phyloP scores from a whole-genome alignment of 257 asterid genomes.

The Jasminum sambac region DNA sequence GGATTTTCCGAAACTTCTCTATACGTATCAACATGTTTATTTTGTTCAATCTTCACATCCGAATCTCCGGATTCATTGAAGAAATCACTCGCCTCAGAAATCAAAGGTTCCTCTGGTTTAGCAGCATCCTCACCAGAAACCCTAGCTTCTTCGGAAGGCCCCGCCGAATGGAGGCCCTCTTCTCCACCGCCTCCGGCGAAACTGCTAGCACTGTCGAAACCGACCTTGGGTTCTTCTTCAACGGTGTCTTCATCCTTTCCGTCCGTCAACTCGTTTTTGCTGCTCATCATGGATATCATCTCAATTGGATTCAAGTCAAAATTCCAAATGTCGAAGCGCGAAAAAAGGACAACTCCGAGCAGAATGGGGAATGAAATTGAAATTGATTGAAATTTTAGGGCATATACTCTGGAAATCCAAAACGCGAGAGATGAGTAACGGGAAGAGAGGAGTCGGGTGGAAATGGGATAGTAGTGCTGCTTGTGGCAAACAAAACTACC shows the following conservation, averaged over 20 bases:
- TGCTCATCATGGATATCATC: neutral
- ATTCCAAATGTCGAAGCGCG: neutral
- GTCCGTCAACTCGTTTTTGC: neutral
- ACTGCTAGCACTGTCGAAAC: neutral
- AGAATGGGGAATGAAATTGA: neutral
- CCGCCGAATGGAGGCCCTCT: neutral
- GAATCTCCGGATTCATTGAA: neutral
- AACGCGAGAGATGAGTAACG: neutral
- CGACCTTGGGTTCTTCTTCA: neutral
- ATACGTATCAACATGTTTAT: neutral
- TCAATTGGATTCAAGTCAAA: neutral
- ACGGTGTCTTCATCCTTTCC: neutral
- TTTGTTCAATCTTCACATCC: neutral
- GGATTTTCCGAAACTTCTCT: neutral
- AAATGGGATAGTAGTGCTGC: no score
- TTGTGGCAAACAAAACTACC: no score
- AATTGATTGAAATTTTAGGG: neutral
- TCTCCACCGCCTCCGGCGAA: neutral
- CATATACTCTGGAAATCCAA: neutral
- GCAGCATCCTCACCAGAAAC: neutral
- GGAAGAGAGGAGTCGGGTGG: neutral
- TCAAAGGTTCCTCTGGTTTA: neutral
- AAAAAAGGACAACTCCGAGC: neutral
- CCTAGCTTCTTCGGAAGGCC: neutral
- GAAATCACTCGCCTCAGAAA: neutral